These are phyloP conservation scores for Ampelocalamus luodianensis DNA, from an alignment of 176 grass and related monocot species.

Conservation along the genomic window DNA sequence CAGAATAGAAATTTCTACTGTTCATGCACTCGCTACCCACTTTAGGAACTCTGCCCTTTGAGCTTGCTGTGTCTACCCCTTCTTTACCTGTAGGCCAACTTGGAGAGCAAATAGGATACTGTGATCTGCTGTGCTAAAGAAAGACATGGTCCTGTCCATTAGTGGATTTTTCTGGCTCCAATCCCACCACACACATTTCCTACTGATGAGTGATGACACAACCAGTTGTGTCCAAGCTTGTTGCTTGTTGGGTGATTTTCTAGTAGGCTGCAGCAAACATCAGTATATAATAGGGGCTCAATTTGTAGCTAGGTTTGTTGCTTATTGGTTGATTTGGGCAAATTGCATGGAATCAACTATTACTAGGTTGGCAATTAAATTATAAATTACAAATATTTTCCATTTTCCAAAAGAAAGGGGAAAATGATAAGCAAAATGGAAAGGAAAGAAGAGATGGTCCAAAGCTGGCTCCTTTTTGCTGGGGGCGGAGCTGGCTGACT, in stretches of 20 bases:
- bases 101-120: slow-evolving; percentile 32
- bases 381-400: not conserved
- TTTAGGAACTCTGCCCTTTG: not conserved
- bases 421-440: not conserved
- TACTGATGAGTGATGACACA: slow-evolving; percentile 18
- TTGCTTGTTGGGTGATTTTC: not conserved
- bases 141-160: slow-evolving; percentile 39
- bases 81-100: slow-evolving; percentile 43
- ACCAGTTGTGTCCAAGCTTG: not conserved
- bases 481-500: slow-evolving; percentile 61
- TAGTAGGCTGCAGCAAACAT: too few species aligned
- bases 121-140: slow-evolving; percentile 36
- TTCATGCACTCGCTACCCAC: slow-evolving; percentile 30
- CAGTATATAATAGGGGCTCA: not conserved
- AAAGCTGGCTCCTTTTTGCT: slow-evolving; percentile 60
- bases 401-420: not conserved
- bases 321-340: not conserved
- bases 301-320: not conserved
- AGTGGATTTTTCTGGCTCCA: slow-evolving; percentile 18
- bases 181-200: not conserved
- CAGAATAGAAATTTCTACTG: slow-evolving; percentile 43
- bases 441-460: slow-evolving; percentile 43
- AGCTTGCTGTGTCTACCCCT: not conserved
- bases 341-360: not conserved
- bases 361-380: not conserved